These are phyloP conservation scores for Byssoonygena ceratinophila DNA, from an alignment of 2,329 filamentous ascomycete genomes.

Conservation along the genomic window DNA sequence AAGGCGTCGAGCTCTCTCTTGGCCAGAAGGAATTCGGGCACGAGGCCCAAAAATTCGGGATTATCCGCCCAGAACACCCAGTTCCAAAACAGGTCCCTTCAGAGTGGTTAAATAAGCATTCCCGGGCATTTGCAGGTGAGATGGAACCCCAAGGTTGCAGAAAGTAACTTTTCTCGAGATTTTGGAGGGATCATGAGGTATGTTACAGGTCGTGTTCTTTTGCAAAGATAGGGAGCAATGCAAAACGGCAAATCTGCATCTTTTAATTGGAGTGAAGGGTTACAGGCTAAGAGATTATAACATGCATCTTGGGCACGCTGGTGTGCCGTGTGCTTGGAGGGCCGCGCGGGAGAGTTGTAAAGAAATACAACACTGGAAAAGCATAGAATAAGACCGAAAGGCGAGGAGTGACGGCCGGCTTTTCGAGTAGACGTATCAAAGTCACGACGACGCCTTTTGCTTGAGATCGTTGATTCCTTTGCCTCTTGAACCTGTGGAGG, in stretches of 20 bases:
- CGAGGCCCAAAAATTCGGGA: background rate
- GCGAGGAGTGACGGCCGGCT: background rate
- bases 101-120: conserved; percentile 8
- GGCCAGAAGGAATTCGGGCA: background rate
- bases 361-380: too few relatives aligned
- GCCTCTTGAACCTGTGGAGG: too few relatives aligned
- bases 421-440: background rate
- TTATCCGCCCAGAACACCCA: background rate
- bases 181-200: conserved; percentile 9
- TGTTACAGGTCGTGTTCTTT: background rate
- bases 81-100: background rate
- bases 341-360: background rate
- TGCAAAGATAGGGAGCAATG: conserved; percentile 2
- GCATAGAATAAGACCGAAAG: too few relatives aligned
- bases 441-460: too few relatives aligned
- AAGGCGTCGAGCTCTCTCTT: background rate
- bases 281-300: conserved; percentile 7
- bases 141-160: conserved; percentile 13
- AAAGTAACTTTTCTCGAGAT: conserved; percentile 3
- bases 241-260: conserved; percentile 6
- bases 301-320: conserved; percentile 1
- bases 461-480: too few relatives aligned
- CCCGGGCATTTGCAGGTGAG: background rate
- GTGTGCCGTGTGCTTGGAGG: conserved; percentile 1
- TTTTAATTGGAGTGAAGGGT: conserved; percentile 7